Percentiles rank a stretch among this genome's conserved stretches.
Evolutionary conservation across 2,329 filamentous ascomycete species (phyloP).

Genomic region (Fusarium robinianum): DNA sequence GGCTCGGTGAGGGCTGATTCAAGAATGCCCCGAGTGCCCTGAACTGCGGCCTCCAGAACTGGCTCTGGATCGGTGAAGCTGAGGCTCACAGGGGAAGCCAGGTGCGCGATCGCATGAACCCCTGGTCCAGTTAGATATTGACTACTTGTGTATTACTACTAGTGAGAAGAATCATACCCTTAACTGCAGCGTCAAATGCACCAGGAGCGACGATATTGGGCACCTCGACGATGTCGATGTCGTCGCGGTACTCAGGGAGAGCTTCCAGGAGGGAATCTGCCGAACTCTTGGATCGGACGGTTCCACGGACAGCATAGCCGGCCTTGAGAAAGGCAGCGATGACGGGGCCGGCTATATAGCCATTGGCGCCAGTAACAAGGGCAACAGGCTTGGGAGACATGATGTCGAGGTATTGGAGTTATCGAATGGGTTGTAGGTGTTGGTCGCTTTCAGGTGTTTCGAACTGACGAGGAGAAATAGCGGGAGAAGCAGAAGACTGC

Average conservation of each 20-base stretch:
- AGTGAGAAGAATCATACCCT: constrained; percentile 28
- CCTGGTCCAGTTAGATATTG: constrained; percentile 11
- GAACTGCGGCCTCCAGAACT: constrained; percentile 25
- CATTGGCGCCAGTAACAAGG: constrained; percentile 47
- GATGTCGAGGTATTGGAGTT: constrained; percentile 1
- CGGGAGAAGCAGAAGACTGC: no score
- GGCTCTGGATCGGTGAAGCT: constrained; percentile 29
- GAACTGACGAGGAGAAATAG: neutral
- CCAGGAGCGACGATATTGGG: constrained; percentile 41
- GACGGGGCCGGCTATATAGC: constrained; percentile 45
- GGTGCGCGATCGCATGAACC: constrained; percentile 30
- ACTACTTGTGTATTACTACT: neutral
- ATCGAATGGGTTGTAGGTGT: neutral
- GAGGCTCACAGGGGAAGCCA: constrained; percentile 28
- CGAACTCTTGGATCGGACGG: constrained; percentile 40
- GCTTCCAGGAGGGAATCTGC: constrained; percentile 23
- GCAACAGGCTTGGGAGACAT: constrained; percentile 35
- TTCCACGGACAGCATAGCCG: constrained; percentile 47
- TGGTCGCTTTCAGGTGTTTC: neutral
- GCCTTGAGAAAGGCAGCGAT: constrained; percentile 43
- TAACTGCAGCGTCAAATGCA: constrained; percentile 44
- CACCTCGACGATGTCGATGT: constrained; percentile 37
- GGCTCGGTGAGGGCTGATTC: constrained; percentile 28
- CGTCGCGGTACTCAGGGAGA: constrained; percentile 27
- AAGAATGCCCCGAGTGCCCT: constrained; percentile 26